Evolutionary conservation across 2,329 filamentous ascomycete genomes (phyloP).

Genomic region (Alternaria brassicicola): DNA sequence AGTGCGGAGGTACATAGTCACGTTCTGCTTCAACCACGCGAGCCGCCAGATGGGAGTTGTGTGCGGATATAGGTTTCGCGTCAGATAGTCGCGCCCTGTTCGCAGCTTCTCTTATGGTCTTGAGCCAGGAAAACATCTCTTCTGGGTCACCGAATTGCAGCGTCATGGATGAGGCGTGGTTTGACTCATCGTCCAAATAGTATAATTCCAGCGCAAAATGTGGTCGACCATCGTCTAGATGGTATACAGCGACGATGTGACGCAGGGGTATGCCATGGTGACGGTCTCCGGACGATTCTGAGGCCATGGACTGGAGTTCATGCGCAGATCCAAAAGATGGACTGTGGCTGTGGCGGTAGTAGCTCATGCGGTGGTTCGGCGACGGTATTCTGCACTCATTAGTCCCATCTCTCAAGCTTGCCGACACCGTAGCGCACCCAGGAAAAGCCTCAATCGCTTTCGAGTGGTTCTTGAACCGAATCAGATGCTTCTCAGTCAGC

Average conservation of each 20-base stretch:
- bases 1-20: slow-evolving; percentile 71
- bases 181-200: slow-evolving; percentile 69
- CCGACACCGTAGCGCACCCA: slow-evolving; percentile 25
- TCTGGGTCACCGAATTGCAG: slow-evolving; percentile 68
- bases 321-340: slow-evolving; percentile 66
- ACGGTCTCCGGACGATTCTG: slow-evolving; percentile 58
- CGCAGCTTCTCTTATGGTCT: slow-evolving; percentile 65
- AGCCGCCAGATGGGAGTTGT: slow-evolving; percentile 67
- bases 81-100: slow-evolving; percentile 61
- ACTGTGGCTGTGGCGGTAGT: slow-evolving; percentile 61
- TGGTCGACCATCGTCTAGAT: slow-evolving; percentile 69
- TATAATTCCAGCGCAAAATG: slow-evolving; percentile 72
- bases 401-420: slow-evolving; percentile 7
- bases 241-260: slow-evolving; percentile 71
- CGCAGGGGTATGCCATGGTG: slow-evolving; percentile 66
- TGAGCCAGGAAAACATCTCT: slow-evolving; percentile 70
- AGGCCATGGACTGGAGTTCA: slow-evolving; percentile 62
- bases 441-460: slow-evolving; percentile 70
- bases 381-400: slow-evolving; percentile 37
- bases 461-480: slow-evolving; percentile 70
- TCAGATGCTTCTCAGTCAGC: slow-evolving; percentile 70
- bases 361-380: slow-evolving; percentile 50
- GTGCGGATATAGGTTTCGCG: slow-evolving; percentile 60
- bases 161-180: slow-evolving; percentile 66
- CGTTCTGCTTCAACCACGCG: slow-evolving; percentile 67